Conservation (phyloP, 2,329 filamentous ascomycete species). For the Cryphonectria japonica region DNA sequence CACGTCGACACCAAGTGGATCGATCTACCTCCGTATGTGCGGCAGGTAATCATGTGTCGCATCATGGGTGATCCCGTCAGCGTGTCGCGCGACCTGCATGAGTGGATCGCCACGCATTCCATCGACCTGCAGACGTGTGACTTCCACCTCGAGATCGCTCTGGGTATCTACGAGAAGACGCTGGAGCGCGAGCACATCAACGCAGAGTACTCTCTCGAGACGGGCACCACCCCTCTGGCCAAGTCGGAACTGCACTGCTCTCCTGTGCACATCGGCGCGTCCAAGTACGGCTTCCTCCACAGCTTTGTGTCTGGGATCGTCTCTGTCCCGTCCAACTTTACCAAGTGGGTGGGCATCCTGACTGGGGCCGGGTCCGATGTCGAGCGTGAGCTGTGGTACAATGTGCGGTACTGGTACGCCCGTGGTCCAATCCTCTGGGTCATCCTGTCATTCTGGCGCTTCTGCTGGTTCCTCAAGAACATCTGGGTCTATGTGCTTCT, state of each 20-base stretch:
- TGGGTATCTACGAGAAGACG: conserved; percentile 31
- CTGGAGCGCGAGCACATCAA: conserved; percentile 30
- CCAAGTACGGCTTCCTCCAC: conserved; percentile 24
- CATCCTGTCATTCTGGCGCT: conserved; percentile 38
- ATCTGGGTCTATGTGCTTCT: conserved; percentile 39
- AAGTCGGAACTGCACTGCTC: conserved; percentile 30
- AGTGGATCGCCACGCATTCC: conserved; percentile 34
- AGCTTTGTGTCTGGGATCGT: conserved; percentile 30
- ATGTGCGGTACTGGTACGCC: conserved; percentile 35
- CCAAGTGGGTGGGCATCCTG: conserved; percentile 42
- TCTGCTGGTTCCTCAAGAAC: conserved; percentile 39
- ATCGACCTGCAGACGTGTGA: conserved; percentile 36
- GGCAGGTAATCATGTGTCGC: conserved; percentile 38
- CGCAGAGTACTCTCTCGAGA: conserved; percentile 30
- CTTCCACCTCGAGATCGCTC: conserved; percentile 37
- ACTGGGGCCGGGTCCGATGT: conserved; percentile 41
- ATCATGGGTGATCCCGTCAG: conserved; percentile 35
- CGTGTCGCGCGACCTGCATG: conserved; percentile 33
- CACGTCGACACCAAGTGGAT: conserved; percentile 41
- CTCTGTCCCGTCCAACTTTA: conserved; percentile 34
- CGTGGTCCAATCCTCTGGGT: conserved; percentile 34
- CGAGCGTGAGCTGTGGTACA: conserved; percentile 43
- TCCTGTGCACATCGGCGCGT: conserved; percentile 27
- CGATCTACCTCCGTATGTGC: conserved; percentile 36
- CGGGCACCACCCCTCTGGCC: conserved; percentile 24